Base-by-base conservation (phyloP, 225 moss, liverwort and hornwort species). In the Climacium dendroides region DNA sequence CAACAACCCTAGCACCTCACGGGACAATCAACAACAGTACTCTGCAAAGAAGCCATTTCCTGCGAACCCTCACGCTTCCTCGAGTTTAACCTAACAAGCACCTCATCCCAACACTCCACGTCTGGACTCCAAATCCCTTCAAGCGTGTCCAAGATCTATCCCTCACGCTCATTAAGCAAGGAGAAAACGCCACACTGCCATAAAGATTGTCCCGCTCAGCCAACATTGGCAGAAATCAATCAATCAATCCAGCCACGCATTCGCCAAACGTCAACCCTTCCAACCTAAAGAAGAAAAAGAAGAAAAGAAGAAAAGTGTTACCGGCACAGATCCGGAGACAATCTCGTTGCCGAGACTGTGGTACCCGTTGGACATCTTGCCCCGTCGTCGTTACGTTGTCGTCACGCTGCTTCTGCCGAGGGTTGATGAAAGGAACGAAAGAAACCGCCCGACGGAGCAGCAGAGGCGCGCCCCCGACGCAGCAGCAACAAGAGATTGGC, bases 241-340 rank as follows among this genome's bases (percentile, higher is more conserved):
- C 2, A 48, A 39, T 4, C 0, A 86, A 76, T 34, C 13, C 9
- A 81, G 69, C 1, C 41, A 85, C 55, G 50, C 85, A 74, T 37
- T 74, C 85, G 62, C 28, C 74, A 29, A 47, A 50, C 61, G 84
- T 2, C 84, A 52, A 85, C 74, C 75, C 62, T 63, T 72, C 81
- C 54, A 63, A 30, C 57, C 58, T 60, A 55, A 2, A 15, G n/a
- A 58, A 48, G 66, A n/a, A n/a, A 66, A n/a, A 66, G 67, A 58
- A 59, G 35, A 41, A 47, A 67, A 61, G 74, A 59, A 48, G 37
- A 20, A 48, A 25, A 78, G 39, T 22, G 82, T 24, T 89, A 97
- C 97, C 87, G 97, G 96, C 86, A 97, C 97, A 90, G 97, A 96
- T 95, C 96, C 95, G 54, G 95, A 90, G 53, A 97, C 95, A 91